These are phyloP conservation scores for Lentithecium fluviatile DNA, from an alignment of 495 filamentous ascomycete genomes.

Conservation along the genomic window DNA sequence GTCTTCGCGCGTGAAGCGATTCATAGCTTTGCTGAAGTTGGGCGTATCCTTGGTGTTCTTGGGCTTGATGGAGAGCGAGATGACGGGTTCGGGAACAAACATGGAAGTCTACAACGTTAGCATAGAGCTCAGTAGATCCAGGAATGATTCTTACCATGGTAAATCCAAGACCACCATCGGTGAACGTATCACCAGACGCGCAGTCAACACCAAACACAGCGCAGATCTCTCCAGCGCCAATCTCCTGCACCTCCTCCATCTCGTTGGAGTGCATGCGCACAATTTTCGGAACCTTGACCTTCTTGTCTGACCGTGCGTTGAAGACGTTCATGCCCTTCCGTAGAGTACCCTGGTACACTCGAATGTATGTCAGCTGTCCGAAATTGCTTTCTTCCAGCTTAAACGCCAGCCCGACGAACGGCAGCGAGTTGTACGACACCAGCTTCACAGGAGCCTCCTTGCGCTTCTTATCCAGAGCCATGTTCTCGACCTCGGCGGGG, in stretches of 20 bases:
- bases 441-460: slow-evolving; percentile 78
- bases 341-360: slow-evolving; percentile 93
- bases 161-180: slow-evolving; percentile 89
- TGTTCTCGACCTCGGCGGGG: slow-evolving; percentile 83
- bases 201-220: slow-evolving; percentile 98
- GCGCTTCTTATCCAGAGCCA: slow-evolving; percentile 80
- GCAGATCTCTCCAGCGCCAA: slow-evolving; percentile 95
- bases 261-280: slow-evolving; percentile 99
- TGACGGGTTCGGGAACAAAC: slow-evolving; percentile 98
- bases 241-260: slow-evolving; percentile 92
- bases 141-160: slow-evolving; percentile 58
- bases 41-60: slow-evolving; percentile 88
- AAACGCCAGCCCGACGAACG: slow-evolving; percentile 95
- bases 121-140: not conserved
- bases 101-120: slow-evolving; percentile 65
- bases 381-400: slow-evolving; percentile 99
- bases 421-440: slow-evolving; percentile 85
- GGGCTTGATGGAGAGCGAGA: slow-evolving; percentile 94
- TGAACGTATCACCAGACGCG: slow-evolving; percentile 97
- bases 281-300: slow-evolving; percentile 94
- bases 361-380: slow-evolving; percentile 96
- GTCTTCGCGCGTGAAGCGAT: slow-evolving; percentile 97
- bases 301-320: slow-evolving; percentile 93
- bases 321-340: slow-evolving; percentile 86
- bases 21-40: slow-evolving; percentile 98